Evolutionary conservation across 192 early-diverging fungal species (phyloP).

Genomic region (Coemansia biformis): DNA sequence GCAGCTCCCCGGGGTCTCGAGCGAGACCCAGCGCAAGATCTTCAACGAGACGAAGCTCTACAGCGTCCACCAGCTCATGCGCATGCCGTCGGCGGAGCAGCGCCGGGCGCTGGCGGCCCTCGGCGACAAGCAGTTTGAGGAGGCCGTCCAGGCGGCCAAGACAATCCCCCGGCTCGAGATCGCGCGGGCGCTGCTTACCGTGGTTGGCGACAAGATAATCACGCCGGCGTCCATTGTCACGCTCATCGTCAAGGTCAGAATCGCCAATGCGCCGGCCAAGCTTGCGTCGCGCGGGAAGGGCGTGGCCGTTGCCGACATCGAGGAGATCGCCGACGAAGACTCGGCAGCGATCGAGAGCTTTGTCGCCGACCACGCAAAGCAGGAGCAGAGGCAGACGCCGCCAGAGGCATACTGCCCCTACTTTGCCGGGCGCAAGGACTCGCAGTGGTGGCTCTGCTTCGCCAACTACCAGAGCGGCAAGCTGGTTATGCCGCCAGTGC

Average conservation of each 20-base stretch:
- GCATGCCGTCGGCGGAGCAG: constrained; percentile 61
- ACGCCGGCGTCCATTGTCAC: constrained; percentile 76
- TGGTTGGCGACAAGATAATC: constrained; percentile 73
- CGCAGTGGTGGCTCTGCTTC: constrained; percentile 89
- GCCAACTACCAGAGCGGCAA: constrained; percentile 79
- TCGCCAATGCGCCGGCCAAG: constrained; percentile 26
- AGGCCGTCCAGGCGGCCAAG: constrained; percentile 68
- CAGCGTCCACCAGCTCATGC: constrained; percentile 61
- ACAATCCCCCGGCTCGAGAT: constrained; percentile 74
- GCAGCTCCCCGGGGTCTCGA: constrained; percentile 77
- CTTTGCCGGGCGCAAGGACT: constrained; percentile 63
- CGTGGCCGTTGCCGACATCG: constrained; percentile 34
- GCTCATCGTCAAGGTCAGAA: constrained; percentile 51
- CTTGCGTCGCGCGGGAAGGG: constrained; percentile 21
- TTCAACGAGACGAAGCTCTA: constrained; percentile 49
- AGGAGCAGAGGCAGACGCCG: constrained; percentile 25
- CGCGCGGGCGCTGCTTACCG: constrained; percentile 72
- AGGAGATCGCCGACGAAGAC: constrained; percentile 45
- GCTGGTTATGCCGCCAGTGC: constrained; percentile 71
- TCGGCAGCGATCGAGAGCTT: constrained; percentile 35
- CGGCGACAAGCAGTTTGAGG: constrained; percentile 59
- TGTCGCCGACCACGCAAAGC: constrained; percentile 22
- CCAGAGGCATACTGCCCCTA: constrained; percentile 49
- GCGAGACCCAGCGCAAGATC: constrained; percentile 63
- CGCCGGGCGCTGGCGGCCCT: constrained; percentile 55